Evolutionary conservation across 371 early-diverging fungal genomes (phyloP).

Genomic region (Phascolomyces articulosus): DNA sequence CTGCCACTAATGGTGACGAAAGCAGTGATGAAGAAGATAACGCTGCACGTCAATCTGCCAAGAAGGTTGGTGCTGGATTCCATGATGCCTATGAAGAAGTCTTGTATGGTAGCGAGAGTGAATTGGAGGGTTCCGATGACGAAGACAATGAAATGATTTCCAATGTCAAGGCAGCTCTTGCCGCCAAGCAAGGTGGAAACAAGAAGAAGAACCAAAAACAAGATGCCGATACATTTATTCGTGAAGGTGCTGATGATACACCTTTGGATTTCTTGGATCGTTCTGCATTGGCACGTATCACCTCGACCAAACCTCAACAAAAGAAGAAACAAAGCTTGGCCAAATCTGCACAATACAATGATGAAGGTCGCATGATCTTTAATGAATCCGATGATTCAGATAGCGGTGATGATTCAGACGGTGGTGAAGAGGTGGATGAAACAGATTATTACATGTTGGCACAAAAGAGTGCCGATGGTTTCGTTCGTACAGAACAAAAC

Average conservation of each 20-base stretch:
- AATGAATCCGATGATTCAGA: constrained; percentile 56
- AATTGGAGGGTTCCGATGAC: constrained; percentile 74
- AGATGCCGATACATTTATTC: constrained; percentile 63
- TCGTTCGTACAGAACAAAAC: constrained; percentile 80
- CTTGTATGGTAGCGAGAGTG: constrained; percentile 90
- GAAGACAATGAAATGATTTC: constrained; percentile 26
- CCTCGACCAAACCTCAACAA: constrained; percentile 53
- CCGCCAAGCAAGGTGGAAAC: constrained; percentile 32
- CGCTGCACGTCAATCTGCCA: constrained; percentile 39
- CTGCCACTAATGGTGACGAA: constrained; percentile 36
- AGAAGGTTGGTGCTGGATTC: constrained; percentile 48
- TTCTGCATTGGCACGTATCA: constrained; percentile 80
- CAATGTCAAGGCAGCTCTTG: constrained; percentile 29
- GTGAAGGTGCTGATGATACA: constrained; percentile 75
- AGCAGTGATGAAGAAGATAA: constrained; percentile 54
- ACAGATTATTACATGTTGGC: constrained; percentile 88
- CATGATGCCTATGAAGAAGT: constrained; percentile 89
- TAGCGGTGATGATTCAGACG: constrained; percentile 45
- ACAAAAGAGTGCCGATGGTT: constrained; percentile 81
- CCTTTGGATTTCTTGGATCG: constrained; percentile 94
- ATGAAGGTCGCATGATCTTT: constrained; percentile 84
- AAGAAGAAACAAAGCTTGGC: constrained; percentile 54
- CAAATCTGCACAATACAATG: constrained; percentile 47
- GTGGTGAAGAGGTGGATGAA: constrained; percentile 35
- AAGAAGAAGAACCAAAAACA: constrained; percentile 45